Evolutionary conservation across 2,329 filamentous ascomycete species (phyloP), one percentile per base, ranked within the genome.

Genomic region (Aplosporella prunicola): DNA sequence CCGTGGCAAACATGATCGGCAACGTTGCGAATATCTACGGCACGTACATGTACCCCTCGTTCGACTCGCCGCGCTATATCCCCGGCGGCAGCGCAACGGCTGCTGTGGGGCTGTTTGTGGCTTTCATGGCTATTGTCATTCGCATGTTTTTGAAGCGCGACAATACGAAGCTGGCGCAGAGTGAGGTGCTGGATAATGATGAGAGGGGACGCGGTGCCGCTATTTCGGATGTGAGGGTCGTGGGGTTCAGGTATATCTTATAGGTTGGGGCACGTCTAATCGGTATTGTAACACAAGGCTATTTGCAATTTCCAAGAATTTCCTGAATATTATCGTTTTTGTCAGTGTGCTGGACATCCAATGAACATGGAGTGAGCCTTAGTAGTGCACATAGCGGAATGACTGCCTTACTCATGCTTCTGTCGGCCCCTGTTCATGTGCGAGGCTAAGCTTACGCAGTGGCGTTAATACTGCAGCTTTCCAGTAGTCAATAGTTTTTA

Each of bases 51-150:
- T 60, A 56, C 37, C 55, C 53, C 1, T 32, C 34, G 2, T 43
- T 50, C 2, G 54, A 55, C 2, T 57, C 51, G 1, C 62, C 61
- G 2, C 51, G 52, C 16, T 65, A 63, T 40, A 47, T 61, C 5
- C 50, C 60, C 6, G 60, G 56, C 1, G 57, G 57, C 0, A 52
- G 43, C 33, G 58, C 58, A 3, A 61, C 55, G 5, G 56, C 60
- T 3, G 52, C 32, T 2, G 53, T 64, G 17, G 56, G 55, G 13
- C 29, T 61, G 5, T 9, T 57, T 3, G 58, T 61, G n/a, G 57
- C 56, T 0, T 25, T 50, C 1, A 15, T 64, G 17, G 57, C 61
- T 4, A 41, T 58, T 6, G 36, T 54, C 1, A 50, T 62, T 32
- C 51, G 61, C 9, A 35, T 56, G 0, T 45, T 57, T 11, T 55